These are phyloP conservation scores for Aeschynomene evenia DNA, from an alignment of 306 rosid species.

Conservation along the genomic window DNA sequence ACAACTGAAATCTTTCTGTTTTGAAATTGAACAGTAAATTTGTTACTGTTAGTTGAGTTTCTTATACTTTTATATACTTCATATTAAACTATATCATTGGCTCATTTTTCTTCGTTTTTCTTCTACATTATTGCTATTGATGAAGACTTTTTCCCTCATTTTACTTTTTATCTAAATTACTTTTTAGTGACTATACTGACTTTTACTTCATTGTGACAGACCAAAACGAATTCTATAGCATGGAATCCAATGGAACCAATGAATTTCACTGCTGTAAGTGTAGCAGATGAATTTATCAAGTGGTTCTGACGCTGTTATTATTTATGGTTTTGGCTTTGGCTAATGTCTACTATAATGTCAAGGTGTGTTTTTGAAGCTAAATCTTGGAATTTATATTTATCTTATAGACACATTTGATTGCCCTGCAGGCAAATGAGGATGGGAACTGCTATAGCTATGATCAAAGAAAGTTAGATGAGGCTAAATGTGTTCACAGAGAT, in stretches of 20 bases:
- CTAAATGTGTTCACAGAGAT: constrained; percentile 86
- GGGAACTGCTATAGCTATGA: constrained; percentile 82
- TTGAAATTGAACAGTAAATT: constrained; percentile 7
- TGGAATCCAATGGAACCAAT: constrained; percentile 99
- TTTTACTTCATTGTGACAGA: constrained; percentile 54
- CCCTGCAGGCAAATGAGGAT: constrained; percentile 88
- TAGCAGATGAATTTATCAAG: not conserved
- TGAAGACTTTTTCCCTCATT: not conserved
- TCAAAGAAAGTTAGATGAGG: constrained; percentile 67
- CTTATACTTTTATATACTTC: not conserved
- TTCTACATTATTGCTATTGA: not conserved
- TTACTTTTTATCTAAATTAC: not conserved
- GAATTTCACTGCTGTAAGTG: constrained; percentile 91
- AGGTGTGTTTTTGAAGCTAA: not conserved
- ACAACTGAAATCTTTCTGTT: not conserved
- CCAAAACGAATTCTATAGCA: constrained; percentile 73
- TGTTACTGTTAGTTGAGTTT: not conserved
- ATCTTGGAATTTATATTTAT: not conserved
- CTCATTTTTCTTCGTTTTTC: constrained; percentile 2
- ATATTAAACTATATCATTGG: not conserved
- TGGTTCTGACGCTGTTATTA: not conserved
- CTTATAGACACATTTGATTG: constrained; percentile 15
- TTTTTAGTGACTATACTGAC: constrained; percentile 37
- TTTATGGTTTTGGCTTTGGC: not conserved
- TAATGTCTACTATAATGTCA: not conserved